Percentiles rank a stretch among this genome's conserved stretches.
Evolutionary conservation across 495 filamentous ascomycete species (phyloP).

Genomic region (Barbatosphaeria neglecta): DNA sequence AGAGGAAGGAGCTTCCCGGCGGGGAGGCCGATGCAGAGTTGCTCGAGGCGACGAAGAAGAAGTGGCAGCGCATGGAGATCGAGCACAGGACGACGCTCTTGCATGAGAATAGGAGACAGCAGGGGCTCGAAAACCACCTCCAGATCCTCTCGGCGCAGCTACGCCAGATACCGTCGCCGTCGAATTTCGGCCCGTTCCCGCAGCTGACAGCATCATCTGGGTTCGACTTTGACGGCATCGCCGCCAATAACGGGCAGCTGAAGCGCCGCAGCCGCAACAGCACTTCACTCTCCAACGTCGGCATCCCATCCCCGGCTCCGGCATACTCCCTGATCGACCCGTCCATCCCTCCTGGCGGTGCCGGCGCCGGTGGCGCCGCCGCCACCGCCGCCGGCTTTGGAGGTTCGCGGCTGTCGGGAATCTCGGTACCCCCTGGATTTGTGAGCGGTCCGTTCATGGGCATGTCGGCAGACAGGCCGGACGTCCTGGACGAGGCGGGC

Average conservation of each 20-base stretch:
- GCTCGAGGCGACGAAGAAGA: conserved; percentile 25
- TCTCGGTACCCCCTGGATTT: conserved; percentile 34
- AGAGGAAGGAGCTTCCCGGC: conserved; percentile 37
- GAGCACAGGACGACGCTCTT: conserved; percentile 30
- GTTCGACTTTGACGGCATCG: conserved; percentile 35
- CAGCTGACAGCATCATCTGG: conserved; percentile 34
- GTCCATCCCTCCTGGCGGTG: conserved; percentile 15
- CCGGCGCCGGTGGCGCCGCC: too few relatives aligned
- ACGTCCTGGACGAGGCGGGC: conserved; percentile 31
- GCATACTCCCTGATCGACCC: conserved; percentile 28
- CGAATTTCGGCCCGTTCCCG: conserved; percentile 22
- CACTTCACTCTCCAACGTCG: conserved; percentile 41
- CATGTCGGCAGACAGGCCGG: conserved; percentile 22
- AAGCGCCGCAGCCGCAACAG: conserved; percentile 43
- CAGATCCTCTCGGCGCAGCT: conserved; percentile 20
- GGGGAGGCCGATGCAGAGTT: conserved; percentile 43
- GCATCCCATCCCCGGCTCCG: conserved; percentile 24
- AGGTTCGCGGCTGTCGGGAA: conserved; percentile 22
- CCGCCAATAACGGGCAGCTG: conserved; percentile 35
- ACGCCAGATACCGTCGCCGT: conserved; percentile 22
- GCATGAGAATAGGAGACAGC: conserved; percentile 19
- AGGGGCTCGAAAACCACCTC: conserved; percentile 27
- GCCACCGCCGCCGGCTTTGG: conserved; percentile 26
- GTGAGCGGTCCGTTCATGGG: conserved; percentile 41
- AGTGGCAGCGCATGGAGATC: conserved; percentile 32